Percentiles rank a stretch among this genome's conserved stretches.
phyloP scores from a whole-genome alignment of 2,329 filamentous ascomycete species.

The Aureobasidium uvarum region DNA sequence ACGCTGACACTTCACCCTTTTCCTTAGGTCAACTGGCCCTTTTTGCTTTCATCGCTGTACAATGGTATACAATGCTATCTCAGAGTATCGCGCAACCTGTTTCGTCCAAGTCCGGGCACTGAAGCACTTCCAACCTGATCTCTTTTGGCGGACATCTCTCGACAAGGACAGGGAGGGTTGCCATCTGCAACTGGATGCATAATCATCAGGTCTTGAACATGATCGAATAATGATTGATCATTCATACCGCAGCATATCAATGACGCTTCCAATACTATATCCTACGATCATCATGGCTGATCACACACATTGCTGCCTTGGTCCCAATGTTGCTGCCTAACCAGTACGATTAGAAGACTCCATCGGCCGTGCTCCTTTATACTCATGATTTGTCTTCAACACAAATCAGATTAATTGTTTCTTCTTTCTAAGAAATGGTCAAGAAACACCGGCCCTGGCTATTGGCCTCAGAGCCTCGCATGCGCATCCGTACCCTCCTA shows the following conservation, averaged over 20 bases:
- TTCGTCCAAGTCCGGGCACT: neutral
- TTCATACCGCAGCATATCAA: neutral
- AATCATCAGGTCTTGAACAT: no score
- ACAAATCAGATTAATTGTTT: no score
- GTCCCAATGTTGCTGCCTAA: neutral
- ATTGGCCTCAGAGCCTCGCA: neutral
- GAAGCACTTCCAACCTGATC: no score
- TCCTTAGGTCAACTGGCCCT: neutral
- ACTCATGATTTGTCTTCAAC: neutral
- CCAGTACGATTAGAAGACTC: neutral
- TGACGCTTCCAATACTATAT: neutral
- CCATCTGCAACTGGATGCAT: neutral
- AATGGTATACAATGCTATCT: neutral
- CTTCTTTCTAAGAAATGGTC: neutral
- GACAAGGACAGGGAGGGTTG: neutral
- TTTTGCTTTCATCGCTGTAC: neutral
- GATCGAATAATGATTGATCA: no score
- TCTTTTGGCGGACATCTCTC: neutral
- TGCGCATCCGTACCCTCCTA: conserved; percentile 3
- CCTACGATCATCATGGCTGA: neutral
- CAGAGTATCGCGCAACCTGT: neutral
- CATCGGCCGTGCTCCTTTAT: neutral
- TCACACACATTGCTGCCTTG: neutral
- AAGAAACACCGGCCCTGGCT: neutral
- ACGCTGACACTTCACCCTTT: neutral